Evolutionary conservation across 2,329 filamentous ascomycete genomes (phyloP).

Genomic region (Colletotrichum spinosum): DNA sequence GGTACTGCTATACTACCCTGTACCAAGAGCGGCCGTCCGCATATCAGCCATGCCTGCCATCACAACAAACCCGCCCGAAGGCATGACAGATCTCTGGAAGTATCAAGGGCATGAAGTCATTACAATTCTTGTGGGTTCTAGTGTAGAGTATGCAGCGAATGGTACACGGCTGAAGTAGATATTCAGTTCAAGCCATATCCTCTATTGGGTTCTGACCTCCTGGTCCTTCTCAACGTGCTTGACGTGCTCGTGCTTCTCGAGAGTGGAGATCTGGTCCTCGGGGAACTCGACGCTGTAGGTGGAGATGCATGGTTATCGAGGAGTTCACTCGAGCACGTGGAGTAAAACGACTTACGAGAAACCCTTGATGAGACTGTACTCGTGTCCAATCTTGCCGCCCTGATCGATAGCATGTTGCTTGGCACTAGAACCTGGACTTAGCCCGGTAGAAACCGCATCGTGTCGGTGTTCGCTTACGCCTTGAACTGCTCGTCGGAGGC

Average conservation of each 20-base stretch:
- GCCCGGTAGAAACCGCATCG: background rate
- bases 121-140: slow-evolving; percentile 15
- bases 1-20: too few relatives aligned
- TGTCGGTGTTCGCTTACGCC: slow-evolving; percentile 63
- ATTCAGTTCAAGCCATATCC: background rate
- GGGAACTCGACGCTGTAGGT: slow-evolving; percentile 76
- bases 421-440: slow-evolving; percentile 62
- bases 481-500: slow-evolving; percentile 75
- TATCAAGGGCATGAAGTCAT: slow-evolving; percentile 19
- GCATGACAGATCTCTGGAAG: background rate
- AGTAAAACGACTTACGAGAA: slow-evolving; percentile 77
- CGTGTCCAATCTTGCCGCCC: slow-evolving; percentile 86
- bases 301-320: background rate
- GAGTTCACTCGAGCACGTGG: background rate
- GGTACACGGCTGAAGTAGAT: slow-evolving; percentile 8
- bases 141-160: slow-evolving; percentile 16
- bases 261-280: slow-evolving; percentile 72
- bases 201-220: slow-evolving; percentile 78
- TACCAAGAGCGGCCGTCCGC: too few relatives aligned
- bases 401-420: slow-evolving; percentile 81
- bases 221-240: slow-evolving; percentile 80
- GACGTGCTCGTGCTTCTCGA: slow-evolving; percentile 78
- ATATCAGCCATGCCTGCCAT: too few relatives aligned
- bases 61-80: too few relatives aligned
- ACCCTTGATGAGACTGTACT: slow-evolving; percentile 89